phyloP scores from a whole-genome alignment of 192 early-diverging fungal genomes.

The Irineochytrium annulatum region DNA sequence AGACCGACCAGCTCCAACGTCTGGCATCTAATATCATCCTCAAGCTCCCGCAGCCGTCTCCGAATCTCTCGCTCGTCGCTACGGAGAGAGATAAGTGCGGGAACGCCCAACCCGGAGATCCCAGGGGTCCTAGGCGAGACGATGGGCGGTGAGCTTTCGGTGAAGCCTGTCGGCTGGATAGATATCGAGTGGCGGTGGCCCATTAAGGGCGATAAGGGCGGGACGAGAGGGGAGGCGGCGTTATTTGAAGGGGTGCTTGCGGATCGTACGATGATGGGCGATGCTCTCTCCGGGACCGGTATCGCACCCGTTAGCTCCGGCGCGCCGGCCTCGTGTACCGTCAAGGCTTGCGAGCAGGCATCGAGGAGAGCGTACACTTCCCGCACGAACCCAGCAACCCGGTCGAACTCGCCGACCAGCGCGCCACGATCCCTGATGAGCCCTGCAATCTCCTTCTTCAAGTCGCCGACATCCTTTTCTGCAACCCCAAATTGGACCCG shows the following conservation, averaged over 20 bases:
- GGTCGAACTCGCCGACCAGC: constrained; percentile 20
- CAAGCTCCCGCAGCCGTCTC: constrained; percentile 29
- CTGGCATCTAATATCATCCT: constrained; percentile 46
- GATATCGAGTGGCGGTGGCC: too few species aligned
- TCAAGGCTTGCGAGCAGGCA: constrained; percentile 21
- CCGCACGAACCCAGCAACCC: constrained; percentile 13
- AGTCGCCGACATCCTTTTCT: constrained; percentile 18
- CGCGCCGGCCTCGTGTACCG: background rate
- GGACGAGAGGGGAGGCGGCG: too few species aligned
- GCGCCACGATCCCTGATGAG: constrained; percentile 10
- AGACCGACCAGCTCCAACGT: constrained; percentile 19
- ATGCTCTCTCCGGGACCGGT: background rate
- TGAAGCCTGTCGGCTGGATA: too few species aligned
- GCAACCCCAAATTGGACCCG: too few species aligned
- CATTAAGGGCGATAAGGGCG: too few species aligned
- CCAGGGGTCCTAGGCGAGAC: constrained; percentile 12
- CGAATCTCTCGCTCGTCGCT: constrained; percentile 29
- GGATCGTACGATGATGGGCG: background rate
- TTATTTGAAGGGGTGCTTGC: too few species aligned
- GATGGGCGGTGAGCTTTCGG: too few species aligned
- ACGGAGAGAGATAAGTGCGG: constrained; percentile 12
- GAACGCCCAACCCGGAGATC: background rate
- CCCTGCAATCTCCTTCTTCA: constrained; percentile 12
- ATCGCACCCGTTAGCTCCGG: background rate
- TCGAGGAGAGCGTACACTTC: constrained; percentile 29